These are phyloP conservation scores for Metarhizium humberi DNA, from an alignment of 2,329 filamentous ascomycete genomes.

Conservation along the genomic window DNA sequence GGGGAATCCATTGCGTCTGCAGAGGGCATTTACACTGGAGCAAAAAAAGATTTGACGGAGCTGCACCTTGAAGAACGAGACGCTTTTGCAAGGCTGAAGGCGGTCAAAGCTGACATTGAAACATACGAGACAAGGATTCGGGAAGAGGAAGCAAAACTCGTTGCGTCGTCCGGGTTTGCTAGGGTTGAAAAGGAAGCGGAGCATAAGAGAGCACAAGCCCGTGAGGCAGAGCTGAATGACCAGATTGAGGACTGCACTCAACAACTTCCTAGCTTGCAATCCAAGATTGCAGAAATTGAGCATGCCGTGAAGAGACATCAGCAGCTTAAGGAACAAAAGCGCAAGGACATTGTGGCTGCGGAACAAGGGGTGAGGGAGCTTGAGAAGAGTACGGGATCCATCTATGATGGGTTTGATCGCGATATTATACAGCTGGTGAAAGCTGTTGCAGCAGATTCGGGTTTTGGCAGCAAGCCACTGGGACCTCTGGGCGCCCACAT, in stretches of 20 bases:
- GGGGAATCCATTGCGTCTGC: constrained; percentile 33
- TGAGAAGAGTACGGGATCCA: constrained; percentile 43
- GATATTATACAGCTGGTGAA: constrained; percentile 55
- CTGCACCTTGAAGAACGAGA: constrained; percentile 56
- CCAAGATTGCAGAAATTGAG: constrained; percentile 21
- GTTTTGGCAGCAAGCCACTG: constrained; percentile 64
- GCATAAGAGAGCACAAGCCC: constrained; percentile 19
- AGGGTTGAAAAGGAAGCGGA: constrained; percentile 55
- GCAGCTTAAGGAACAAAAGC: constrained; percentile 33
- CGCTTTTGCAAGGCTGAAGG: constrained; percentile 49
- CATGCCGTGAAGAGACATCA: constrained; percentile 19
- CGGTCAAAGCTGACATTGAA: constrained; percentile 37
- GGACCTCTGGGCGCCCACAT: constrained; percentile 78
- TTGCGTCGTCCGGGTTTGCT: constrained; percentile 59
- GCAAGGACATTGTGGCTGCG: constrained; percentile 42
- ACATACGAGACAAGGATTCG: constrained; percentile 37
- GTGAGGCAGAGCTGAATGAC: constrained; percentile 17
- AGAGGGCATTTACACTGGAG: constrained; percentile 42
- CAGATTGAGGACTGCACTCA: constrained; percentile 18
- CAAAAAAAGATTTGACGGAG: constrained; percentile 42
- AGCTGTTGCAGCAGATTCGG: constrained; percentile 58
- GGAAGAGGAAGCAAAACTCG: constrained; percentile 52
- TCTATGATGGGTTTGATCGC: constrained; percentile 54
- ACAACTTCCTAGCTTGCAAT: constrained; percentile 24
- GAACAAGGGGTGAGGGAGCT: constrained; percentile 41